phyloP scores from a whole-genome alignment of 2,329 filamentous ascomycete species.

The Penicillium freii region DNA sequence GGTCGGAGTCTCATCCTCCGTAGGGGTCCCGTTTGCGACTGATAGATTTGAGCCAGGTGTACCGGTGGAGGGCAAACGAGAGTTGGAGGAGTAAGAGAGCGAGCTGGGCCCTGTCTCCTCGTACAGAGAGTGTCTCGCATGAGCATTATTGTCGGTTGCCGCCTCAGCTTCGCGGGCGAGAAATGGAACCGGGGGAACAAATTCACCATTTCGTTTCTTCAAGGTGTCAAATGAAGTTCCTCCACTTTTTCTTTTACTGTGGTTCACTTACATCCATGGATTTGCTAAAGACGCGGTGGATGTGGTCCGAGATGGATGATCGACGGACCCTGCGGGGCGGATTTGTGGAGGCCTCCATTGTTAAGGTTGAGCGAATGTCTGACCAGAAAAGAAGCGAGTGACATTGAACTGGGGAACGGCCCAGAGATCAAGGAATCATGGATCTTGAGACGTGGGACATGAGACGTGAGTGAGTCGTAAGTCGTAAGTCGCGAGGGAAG shows the following conservation, averaged over 20 bases:
- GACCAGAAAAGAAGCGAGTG: slow-evolving; percentile 1
- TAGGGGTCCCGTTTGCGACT: slow-evolving; percentile 5
- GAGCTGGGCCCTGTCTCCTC: slow-evolving; percentile 18
- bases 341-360: slow-evolving; percentile 16
- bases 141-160: slow-evolving; percentile 1
- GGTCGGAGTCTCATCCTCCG: slow-evolving; percentile 8
- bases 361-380: neutral
- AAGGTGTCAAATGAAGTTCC: neutral
- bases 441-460: neutral
- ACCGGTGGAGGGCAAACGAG: slow-evolving; percentile 15
- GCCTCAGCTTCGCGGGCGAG: slow-evolving; percentile 2
- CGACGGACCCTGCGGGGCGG: slow-evolving; percentile 21
- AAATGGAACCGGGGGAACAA: neutral
- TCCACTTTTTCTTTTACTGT: neutral
- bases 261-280: slow-evolving; percentile 16
- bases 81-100: slow-evolving; percentile 16
- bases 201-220: slow-evolving; percentile 12
- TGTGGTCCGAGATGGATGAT: slow-evolving; percentile 24
- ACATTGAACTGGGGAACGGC: neutral
- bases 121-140: slow-evolving; percentile 4
- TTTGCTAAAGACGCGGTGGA: slow-evolving; percentile 21
- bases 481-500: neutral
- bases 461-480: neutral
- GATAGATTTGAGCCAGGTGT: slow-evolving; percentile 20
- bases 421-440: neutral